Evolutionary conservation across 805 yeast species (phyloP).

Genomic region (Sugiyamaella qingdaonensis): DNA sequence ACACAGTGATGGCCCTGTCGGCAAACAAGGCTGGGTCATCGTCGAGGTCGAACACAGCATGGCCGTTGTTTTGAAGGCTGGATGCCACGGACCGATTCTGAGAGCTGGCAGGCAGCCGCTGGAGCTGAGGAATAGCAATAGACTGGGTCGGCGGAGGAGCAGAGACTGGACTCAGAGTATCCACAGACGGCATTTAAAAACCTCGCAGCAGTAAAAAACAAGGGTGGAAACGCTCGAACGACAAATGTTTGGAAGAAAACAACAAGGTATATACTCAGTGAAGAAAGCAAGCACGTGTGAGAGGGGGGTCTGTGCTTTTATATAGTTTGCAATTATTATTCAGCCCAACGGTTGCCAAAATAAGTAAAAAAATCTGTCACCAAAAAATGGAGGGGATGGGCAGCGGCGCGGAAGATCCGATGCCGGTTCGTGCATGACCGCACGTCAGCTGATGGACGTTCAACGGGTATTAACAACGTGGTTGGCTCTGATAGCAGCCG

Average conservation of each 20-base stretch:
- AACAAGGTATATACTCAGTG: not conserved
- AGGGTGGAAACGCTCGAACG: not conserved
- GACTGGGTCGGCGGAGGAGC: not conserved
- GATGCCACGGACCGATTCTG: not conserved
- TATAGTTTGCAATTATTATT: not conserved
- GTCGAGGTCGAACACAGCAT: not conserved
- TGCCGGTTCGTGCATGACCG: not conserved
- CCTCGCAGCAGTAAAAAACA: not conserved
- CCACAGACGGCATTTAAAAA: conserved; percentile 5
- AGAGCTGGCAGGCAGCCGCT: not conserved
- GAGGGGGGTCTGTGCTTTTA: not conserved
- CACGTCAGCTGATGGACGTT: not conserved
- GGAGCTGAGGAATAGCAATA: conserved; percentile 2
- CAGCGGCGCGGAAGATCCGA: not conserved
- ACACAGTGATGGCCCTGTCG: conserved; percentile 11
- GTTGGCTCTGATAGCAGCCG: too few relatives aligned
- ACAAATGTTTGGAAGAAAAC: not conserved
- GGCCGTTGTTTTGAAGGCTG: not conserved
- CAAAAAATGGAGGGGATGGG: not conserved
- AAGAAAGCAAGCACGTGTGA: not conserved
- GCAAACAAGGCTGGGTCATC: conserved; percentile 3
- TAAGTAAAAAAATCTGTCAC: not conserved
- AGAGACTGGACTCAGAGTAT: not conserved
- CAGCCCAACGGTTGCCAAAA: not conserved
- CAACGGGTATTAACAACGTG: not conserved